Percentiles rank a stretch among this genome's conserved stretches.
Evolutionary conservation across 208 protist genomes (phyloP).

Genomic region (Wallacemonas collosoma): DNA sequence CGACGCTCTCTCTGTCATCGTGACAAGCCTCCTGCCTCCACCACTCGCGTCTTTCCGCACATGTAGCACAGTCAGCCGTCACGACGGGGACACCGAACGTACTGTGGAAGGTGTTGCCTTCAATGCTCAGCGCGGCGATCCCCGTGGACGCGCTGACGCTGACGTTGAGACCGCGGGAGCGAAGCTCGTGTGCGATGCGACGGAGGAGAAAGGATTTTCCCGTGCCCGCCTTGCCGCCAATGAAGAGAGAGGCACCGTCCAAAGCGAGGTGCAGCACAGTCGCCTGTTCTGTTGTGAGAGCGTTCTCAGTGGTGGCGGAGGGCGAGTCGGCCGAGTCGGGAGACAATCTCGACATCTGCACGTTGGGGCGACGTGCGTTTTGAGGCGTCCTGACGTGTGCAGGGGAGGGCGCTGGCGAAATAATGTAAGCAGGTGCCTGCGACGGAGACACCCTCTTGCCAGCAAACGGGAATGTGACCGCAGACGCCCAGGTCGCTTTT

Average conservation of each 20-base stretch:
- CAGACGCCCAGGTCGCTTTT: too few species aligned
- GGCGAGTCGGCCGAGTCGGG: too few species aligned
- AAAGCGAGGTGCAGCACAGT: slow-evolving; percentile 36
- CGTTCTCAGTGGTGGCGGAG: background rate
- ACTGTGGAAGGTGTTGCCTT: slow-evolving; percentile 81
- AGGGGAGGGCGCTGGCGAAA: background rate
- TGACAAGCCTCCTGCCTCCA: too few species aligned
- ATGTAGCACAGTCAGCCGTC: slow-evolving; percentile 10
- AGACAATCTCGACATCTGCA: background rate
- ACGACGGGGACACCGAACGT: slow-evolving; percentile 58
- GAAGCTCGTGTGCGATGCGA: slow-evolving; percentile 29
- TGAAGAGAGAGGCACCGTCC: slow-evolving; percentile 63
- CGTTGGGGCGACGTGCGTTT: background rate
- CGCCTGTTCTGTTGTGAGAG: slow-evolving; percentile 31
- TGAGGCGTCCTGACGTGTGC: background rate
- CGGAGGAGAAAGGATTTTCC: slow-evolving; percentile 74
- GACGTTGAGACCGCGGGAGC: slow-evolving; percentile 32
- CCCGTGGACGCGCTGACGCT: slow-evolving; percentile 67
- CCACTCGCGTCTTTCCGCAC: too few species aligned
- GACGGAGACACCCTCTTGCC: too few species aligned
- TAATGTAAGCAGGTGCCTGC: background rate
- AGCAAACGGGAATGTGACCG: too few species aligned
- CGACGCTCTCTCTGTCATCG: too few species aligned
- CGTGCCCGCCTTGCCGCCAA: slow-evolving; percentile 72
- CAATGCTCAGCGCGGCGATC: slow-evolving; percentile 68